phyloP scores from a whole-genome alignment of 2,329 filamentous ascomycete species.

The Colletotrichum cereale region DNA sequence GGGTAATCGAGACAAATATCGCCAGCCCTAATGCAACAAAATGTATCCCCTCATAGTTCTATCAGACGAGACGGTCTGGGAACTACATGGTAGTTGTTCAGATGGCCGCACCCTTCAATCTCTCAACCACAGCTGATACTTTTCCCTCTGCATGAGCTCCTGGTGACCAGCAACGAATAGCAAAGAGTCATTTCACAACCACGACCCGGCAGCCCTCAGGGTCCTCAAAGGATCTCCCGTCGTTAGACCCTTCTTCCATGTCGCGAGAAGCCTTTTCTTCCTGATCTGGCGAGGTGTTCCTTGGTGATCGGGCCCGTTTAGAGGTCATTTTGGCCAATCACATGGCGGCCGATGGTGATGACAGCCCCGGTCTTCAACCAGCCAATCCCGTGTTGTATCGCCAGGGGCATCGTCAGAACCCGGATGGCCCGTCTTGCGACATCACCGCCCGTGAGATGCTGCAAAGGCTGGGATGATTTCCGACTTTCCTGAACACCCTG shows the following conservation, averaged over 20 bases:
- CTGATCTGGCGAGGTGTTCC: constrained; percentile 9
- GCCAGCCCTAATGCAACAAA: neutral
- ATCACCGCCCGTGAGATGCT: neutral
- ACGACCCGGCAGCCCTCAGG: constrained; percentile 18
- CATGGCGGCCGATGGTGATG: constrained; percentile 27
- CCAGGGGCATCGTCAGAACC: constrained; percentile 27
- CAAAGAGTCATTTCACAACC: neutral
- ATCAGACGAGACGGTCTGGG: neutral
- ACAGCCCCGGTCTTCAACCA: constrained; percentile 20
- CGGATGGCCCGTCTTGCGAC: constrained; percentile 27
- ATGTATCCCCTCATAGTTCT: neutral
- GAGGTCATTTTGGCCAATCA: constrained; percentile 25
- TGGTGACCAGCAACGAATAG: neutral
- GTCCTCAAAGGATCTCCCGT: constrained; percentile 15
- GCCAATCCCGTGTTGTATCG: constrained; percentile 34
- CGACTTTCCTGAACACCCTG: constrained; percentile 20
- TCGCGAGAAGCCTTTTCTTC: neutral
- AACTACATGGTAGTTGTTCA: accelerated
- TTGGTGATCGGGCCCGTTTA: neutral
- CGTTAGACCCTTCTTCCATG: constrained; percentile 16
- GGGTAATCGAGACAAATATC: neutral
- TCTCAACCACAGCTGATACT: neutral
- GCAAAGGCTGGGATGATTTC: neutral
- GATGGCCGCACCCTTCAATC: neutral
- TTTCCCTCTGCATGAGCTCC: neutral